Base-by-base conservation (phyloP, 2,329 filamentous ascomycete genomes). In the Pseudovirgaria hyperparasitica region DNA sequence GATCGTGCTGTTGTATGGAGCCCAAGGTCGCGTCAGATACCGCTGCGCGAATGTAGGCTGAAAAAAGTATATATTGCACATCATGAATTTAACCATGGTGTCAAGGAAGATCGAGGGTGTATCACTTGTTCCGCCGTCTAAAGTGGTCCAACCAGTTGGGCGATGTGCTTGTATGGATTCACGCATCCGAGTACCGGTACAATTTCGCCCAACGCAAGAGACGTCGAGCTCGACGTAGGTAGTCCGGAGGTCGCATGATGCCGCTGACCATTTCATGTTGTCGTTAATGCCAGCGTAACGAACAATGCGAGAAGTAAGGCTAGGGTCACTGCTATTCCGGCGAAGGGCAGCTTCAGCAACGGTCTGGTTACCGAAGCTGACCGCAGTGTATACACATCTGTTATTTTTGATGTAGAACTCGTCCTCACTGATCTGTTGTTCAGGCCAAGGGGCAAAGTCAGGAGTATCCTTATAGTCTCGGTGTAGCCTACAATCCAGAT, bases 201-300 rank as follows among this genome's bases (percentile, higher is more conserved):
- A 38, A 16, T 31, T 30, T 16, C 29, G 24, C 4, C 24, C 28
- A 10, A 22, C 3, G 23, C 34, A 38, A 9, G 12, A 12, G 16
- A 23, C 31, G n/a, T 16, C 19, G n/a, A 38, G 24, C 18, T 38
- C 34, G 5, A 38, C 36, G 17, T 34, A 34, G 5, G 19, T 29
- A 3, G 36, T 38, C 6, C 23, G 23, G 22, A 38, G 32, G 9
- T n/a, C 23, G 19, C 36, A 38, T 16, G 28, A 21, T 2, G 36
- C 36, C 5, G 28, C 29, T 4, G 27, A 30, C 4, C 5, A 19
- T 8, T 25, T 28, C 3, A 12, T 26, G 21, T 32, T 22, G 22
- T 34, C 30, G 19, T 35, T 29, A 11, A 16, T 23, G 13, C 30
- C 27, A 13, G 4, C 16, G 25, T 35, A 37, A 16, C 27, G 28